These are phyloP conservation scores for Sisymbrium irio DNA, from an alignment of 345 rosid species.

Conservation along the genomic window DNA sequence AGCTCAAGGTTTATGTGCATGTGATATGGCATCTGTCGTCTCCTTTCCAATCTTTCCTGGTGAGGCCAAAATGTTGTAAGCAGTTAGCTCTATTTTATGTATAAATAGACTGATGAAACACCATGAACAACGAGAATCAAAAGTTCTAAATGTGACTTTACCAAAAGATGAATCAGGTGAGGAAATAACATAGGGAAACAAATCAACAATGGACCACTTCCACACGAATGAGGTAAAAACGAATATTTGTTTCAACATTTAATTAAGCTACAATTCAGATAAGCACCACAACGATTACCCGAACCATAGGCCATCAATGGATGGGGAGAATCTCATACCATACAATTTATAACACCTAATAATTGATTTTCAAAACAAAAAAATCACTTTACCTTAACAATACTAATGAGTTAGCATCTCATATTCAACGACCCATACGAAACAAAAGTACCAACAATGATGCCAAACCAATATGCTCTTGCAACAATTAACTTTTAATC, in stretches of 20 bases:
- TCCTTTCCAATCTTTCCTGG: constrained; percentile 88
- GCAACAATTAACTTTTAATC: background rate
- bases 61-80: background rate
- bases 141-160: background rate
- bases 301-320: background rate
- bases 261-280: background rate
- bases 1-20: constrained; percentile 99
- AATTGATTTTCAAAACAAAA: background rate
- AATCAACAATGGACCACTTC: background rate
- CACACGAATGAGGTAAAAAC: background rate
- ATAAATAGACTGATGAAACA: background rate
- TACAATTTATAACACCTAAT: background rate
- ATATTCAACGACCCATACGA: background rate
- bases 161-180: background rate
- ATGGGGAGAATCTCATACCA: background rate
- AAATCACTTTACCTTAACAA: background rate
- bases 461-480: background rate
- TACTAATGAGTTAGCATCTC: no score
- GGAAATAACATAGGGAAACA: background rate
- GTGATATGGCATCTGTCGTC: constrained; percentile 94
- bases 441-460: background rate
- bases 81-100: background rate
- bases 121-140: background rate
- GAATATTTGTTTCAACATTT: background rate
- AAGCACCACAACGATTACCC: background rate